Evolutionary conservation across 495 filamentous ascomycete species (phyloP).

Genomic region (Tetracladium marchalianum): DNA sequence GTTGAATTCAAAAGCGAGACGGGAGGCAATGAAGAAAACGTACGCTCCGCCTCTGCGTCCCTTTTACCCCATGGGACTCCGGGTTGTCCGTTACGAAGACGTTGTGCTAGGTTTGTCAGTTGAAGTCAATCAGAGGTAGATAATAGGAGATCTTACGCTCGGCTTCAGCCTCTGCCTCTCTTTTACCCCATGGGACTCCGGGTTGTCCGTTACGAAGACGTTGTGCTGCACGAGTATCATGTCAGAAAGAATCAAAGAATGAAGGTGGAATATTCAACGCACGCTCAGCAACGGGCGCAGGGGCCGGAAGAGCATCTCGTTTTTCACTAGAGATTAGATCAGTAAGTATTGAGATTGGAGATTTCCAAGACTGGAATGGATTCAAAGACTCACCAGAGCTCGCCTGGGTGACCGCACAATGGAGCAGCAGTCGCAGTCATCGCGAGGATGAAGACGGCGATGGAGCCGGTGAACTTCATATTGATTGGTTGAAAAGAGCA

Average conservation of each 20-base stretch:
- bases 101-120: too few species aligned
- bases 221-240: too few species aligned
- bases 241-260: too few species aligned
- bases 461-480: constrained; percentile 29
- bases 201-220: too few species aligned
- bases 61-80: constrained; percentile 12
- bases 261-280: constrained; percentile 17
- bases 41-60: constrained; percentile 14
- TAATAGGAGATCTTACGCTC: constrained; percentile 13
- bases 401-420: constrained; percentile 5
- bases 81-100: too few species aligned
- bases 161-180: constrained; percentile 14
- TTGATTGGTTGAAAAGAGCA: constrained; percentile 8
- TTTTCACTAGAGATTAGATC: neutral
- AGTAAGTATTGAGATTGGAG: neutral
- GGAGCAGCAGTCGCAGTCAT: constrained; percentile 10
- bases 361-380: neutral
- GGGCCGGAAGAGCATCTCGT: neutral
- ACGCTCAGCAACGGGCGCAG: constrained; percentile 1
- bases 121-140: too few species aligned
- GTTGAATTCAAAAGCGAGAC: too few species aligned
- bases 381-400: constrained; percentile 11
- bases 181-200: constrained; percentile 8
- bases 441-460: constrained; percentile 24
- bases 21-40: constrained; percentile 2